Evolutionary conservation across 352 stramenopile species (phyloP).

Genomic region (Phytopythium ostracodes): DNA sequence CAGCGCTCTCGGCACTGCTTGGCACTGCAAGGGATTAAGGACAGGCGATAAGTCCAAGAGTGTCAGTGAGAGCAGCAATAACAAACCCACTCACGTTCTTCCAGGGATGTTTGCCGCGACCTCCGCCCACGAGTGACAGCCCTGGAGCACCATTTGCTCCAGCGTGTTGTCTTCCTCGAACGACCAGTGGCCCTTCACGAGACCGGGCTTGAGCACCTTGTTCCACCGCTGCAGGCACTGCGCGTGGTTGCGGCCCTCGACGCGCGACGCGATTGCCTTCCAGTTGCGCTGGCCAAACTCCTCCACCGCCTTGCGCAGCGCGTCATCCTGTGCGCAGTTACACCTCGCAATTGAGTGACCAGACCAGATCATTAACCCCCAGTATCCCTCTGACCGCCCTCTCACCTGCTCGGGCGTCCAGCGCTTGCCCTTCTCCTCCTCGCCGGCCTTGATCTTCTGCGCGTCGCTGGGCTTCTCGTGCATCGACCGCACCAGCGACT

Average conservation of each 20-base stretch:
- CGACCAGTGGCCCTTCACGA: conserved; percentile 92
- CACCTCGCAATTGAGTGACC: neutral
- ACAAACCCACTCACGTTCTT: conserved; percentile 37
- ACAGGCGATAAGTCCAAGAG: conserved; percentile 4
- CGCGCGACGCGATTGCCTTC: conserved; percentile 73
- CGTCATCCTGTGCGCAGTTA: conserved; percentile 45
- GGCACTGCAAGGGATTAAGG: conserved; percentile 31
- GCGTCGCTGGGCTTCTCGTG: conserved; percentile 51
- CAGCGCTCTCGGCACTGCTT: conserved; percentile 97
- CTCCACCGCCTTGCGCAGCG: conserved; percentile 63
- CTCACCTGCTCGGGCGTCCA: conserved; percentile 58
- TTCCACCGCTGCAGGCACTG: conserved; percentile 82
- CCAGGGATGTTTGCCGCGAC: conserved; percentile 58
- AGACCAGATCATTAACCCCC: neutral
- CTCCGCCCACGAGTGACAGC: conserved; percentile 60
- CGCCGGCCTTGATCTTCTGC: conserved; percentile 40
- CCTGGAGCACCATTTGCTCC: conserved; percentile 75
- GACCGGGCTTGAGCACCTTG: conserved; percentile 88
- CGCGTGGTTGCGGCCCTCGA: conserved; percentile 58
- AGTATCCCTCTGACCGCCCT: neutral
- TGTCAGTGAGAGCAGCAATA: neutral
- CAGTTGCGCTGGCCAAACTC: conserved; percentile 82
- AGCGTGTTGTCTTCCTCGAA: conserved; percentile 89
- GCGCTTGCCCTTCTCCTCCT: conserved; percentile 55
- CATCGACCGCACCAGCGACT: conserved; percentile 37